Percentiles rank a stretch among this genome's conserved stretches.
These are phyloP conservation scores for Podospora sp. DNA, from an alignment of 495 filamentous ascomycete genomes.

Conservation along the genomic window DNA sequence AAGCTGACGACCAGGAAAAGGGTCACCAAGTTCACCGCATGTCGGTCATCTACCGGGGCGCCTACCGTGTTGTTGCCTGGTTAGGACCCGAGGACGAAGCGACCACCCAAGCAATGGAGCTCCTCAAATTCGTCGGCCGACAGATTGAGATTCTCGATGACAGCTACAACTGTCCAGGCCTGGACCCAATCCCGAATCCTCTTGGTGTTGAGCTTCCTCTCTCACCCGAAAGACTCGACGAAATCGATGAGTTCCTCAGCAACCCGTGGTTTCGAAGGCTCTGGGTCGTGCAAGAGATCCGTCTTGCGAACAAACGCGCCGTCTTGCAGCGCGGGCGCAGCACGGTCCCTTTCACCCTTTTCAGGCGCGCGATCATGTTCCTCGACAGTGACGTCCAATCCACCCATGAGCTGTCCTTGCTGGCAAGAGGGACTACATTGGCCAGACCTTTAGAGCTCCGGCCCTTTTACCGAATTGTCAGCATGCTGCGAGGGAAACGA, in stretches of 20 bases:
- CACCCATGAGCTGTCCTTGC: not conserved
- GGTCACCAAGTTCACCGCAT: slow-evolving; percentile 7
- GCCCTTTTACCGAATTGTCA: not conserved
- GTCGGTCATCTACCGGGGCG: slow-evolving; percentile 6
- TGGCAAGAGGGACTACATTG: not conserved
- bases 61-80: slow-evolving; percentile 2
- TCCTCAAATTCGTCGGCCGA: not conserved
- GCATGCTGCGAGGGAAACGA: not conserved
- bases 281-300: not conserved
- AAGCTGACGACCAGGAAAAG: slow-evolving; percentile 1
- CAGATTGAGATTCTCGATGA: slow-evolving; percentile 1
- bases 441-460: not conserved
- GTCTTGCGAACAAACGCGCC: not conserved
- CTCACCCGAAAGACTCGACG: not conserved
- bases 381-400: not conserved
- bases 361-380: not conserved
- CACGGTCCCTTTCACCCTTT: not conserved
- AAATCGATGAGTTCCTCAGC: not conserved
- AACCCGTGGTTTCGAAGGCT: slow-evolving; percentile 2
- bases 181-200: not conserved
- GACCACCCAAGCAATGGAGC: not conserved
- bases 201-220: not conserved
- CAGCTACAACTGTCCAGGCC: not conserved
- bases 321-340: not conserved
- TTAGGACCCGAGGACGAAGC: not conserved